These are phyloP conservation scores for Phytophthora cajani DNA, from an alignment of 352 stramenopile genomes.

Conservation along the genomic window DNA sequence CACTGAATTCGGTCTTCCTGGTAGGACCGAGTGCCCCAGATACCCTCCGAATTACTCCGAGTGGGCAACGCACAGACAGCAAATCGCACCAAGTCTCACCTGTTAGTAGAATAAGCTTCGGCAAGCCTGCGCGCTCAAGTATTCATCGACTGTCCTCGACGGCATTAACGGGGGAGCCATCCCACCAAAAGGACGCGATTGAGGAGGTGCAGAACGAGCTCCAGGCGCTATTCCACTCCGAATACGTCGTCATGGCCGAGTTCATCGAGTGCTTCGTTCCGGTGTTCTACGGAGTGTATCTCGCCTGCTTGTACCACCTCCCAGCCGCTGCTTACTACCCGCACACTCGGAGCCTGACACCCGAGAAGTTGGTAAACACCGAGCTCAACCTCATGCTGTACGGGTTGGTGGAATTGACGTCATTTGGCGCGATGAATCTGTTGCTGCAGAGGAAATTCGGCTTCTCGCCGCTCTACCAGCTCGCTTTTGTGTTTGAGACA, in stretches of 20 bases:
- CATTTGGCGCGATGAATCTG: constrained; percentile 9
- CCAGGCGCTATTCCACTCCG: constrained; percentile 36
- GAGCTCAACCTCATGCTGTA: constrained; percentile 17
- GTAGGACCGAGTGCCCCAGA: too few species aligned
- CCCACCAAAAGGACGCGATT: too few species aligned
- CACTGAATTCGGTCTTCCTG: too few species aligned
- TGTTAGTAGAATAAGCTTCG: too few species aligned
- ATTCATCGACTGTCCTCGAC: too few species aligned
- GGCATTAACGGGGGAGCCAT: too few species aligned
- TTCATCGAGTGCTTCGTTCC: constrained; percentile 40
- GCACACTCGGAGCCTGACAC: constrained; percentile 5
- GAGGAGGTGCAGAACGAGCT: constrained; percentile 13
- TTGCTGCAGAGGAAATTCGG: constrained; percentile 14
- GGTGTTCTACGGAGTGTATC: constrained; percentile 34
- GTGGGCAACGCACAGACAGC: too few species aligned
- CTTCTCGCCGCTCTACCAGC: constrained; percentile 32
- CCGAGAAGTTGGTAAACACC: background rate
- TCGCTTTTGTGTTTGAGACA: constrained; percentile 44
- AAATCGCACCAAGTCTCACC: too few species aligned
- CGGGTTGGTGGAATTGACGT: constrained; percentile 20
- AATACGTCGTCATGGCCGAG: constrained; percentile 42
- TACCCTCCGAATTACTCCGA: too few species aligned
- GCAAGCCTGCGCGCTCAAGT: too few species aligned
- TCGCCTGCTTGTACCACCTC: constrained; percentile 18
- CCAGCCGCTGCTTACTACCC: constrained; percentile 25